Evolutionary conservation across 768 basidiomycete genomes (phyloP), one percentile per base, ranked within the genome.

Genomic region (Sporobolomyces roseus): DNA sequence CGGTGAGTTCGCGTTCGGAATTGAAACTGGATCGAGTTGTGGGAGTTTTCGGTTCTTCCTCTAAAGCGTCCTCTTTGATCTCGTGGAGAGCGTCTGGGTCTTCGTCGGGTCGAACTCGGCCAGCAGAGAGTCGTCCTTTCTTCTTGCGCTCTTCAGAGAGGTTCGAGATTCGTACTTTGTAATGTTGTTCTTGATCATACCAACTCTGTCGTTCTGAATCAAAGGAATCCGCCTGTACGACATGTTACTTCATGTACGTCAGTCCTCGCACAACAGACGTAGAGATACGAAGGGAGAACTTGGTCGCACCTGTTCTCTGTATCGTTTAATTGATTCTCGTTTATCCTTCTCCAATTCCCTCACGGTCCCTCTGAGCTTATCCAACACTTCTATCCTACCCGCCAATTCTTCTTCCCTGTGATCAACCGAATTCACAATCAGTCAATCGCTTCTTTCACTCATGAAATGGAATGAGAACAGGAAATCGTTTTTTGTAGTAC

Each of bases 141-240:
- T 10, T 14, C 21, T 65, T 21, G 35, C 54, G 38, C 16, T 48
- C 58, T 23, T 19, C 62, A 30, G 84, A 81, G 45, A 92, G 84
- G 12, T 88, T 88, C 76, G 89, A 87, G 59, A 93, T 91, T 67
- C 90, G 89, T 51, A 89, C 88, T 79, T 91, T 92, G 72, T 93
- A 86, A 78, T 92, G 91, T 77, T 93, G 89, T 75, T 94, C 91
- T 75, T 90, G 91, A 79, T 93, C 91, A 76, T 91, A 91, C 78
- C 92, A 89, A 21, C 90, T 84, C 77, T 93, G 90, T 38, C 92
- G 87, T 79, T 94, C 92, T 12, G 90, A 88, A 76, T 94, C 92
- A 76, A 93, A 93, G 4, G 88, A 88, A 23, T 85, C 81, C n/a
- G 87, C 87, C 45, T 46, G 21, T 6, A 46, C 21, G n/a, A n/a